phyloP scores from a whole-genome alignment of 1,284 basidiomycete species.

The Trichosporon sp. region DNA sequence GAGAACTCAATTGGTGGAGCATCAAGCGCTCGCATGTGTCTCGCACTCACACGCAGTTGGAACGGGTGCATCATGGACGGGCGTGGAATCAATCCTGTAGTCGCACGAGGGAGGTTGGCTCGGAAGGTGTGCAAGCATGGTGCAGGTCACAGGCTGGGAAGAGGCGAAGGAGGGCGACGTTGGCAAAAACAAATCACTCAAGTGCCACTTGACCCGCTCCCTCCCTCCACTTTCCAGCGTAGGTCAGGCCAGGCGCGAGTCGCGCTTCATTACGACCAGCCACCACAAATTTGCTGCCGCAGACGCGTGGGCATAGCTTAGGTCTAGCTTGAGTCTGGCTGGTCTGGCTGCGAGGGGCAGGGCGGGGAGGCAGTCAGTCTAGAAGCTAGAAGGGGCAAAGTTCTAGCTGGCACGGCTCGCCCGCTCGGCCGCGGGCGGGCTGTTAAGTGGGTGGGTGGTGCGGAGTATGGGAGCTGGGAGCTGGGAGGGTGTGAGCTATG shows the following conservation, averaged over 20 bases:
- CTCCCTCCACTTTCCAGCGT: background rate
- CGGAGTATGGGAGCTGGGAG: too few species aligned
- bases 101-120: background rate
- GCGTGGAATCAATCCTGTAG: background rate
- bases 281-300: background rate
- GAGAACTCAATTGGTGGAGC: background rate
- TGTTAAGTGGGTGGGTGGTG: background rate
- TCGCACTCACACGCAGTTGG: background rate
- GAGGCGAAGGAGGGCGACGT: background rate
- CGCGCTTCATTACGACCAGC: background rate
- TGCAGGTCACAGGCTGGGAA: too few species aligned
- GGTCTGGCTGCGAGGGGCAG: background rate
- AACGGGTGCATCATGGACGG: background rate
- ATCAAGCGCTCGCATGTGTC: background rate
- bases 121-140: too few species aligned
- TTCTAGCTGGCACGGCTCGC: background rate
- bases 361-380: background rate
- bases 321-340: too few species aligned
- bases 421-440: background rate
- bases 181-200: constrained; percentile 5
- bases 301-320: background rate
- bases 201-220: background rate
- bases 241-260: background rate
- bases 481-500: too few species aligned
- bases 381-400: background rate